These are phyloP conservation scores for Spiromastix sp. DNA, from an alignment of 2,329 filamentous ascomycete genomes.

Conservation along the genomic window DNA sequence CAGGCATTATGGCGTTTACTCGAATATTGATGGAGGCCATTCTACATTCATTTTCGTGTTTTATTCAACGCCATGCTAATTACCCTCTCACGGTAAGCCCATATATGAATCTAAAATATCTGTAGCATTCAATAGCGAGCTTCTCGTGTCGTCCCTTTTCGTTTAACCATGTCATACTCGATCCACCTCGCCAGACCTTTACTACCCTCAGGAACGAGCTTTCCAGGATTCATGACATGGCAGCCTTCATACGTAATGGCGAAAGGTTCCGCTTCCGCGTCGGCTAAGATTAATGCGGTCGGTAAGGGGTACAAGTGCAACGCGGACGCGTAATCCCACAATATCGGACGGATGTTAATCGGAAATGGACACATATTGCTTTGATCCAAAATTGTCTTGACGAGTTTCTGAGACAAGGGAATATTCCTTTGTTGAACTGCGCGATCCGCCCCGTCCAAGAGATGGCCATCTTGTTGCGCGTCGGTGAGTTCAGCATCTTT, in stretches of 20 bases:
- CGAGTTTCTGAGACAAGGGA: slow-evolving; percentile 59
- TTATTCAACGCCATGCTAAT: too few relatives aligned
- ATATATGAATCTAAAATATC: too few relatives aligned
- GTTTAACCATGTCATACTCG: slow-evolving; percentile 65
- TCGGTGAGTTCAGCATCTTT: too few relatives aligned
- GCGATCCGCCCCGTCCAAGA: too few relatives aligned
- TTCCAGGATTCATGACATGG: slow-evolving; percentile 87
- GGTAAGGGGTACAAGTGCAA: slow-evolving; percentile 82
- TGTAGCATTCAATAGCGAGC: slow-evolving; percentile 43
- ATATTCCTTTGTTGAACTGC: slow-evolving; percentile 19
- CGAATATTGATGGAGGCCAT: too few relatives aligned
- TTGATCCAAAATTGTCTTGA: slow-evolving; percentile 87
- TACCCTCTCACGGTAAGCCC: too few relatives aligned
- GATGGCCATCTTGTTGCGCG: too few relatives aligned
- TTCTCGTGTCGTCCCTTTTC: slow-evolving; percentile 52
- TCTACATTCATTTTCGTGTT: too few relatives aligned
- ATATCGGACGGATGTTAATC: slow-evolving; percentile 63
- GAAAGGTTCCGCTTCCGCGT: slow-evolving; percentile 72
- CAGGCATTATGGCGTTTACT: too few relatives aligned
- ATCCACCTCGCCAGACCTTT: slow-evolving; percentile 69
- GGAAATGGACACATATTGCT: slow-evolving; percentile 82
- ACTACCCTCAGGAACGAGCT: slow-evolving; percentile 58
- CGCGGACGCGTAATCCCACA: slow-evolving; percentile 76
- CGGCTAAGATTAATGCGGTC: slow-evolving; percentile 70
- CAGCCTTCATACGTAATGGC: slow-evolving; percentile 89